Conservation (phyloP, 148 eudicot genomes). For the Nepenthes gracilis region DNA sequence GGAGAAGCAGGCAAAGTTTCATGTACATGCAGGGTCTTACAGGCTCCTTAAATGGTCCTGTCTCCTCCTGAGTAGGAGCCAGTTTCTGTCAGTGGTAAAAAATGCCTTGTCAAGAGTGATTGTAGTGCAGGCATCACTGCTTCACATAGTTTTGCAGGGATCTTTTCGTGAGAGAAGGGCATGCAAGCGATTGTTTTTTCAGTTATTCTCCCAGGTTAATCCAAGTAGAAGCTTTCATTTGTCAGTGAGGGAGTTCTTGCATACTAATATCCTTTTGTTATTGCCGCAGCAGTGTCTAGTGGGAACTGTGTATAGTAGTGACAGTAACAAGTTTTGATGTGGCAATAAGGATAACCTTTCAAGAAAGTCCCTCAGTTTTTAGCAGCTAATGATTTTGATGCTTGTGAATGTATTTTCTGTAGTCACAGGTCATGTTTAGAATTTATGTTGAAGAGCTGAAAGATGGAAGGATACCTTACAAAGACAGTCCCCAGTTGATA, state of each 20-base stretch:
- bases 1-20: constrained; percentile 73
- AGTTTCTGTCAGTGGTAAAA: constrained; percentile 67
- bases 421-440: constrained; percentile 53
- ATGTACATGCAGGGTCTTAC: constrained; percentile 57
- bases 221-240: neutral
- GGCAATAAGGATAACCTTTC: neutral
- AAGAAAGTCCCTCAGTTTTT: neutral
- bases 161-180: constrained; percentile 69
- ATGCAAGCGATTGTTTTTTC: constrained; percentile 45
- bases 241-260: neutral
- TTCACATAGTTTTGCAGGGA: constrained; percentile 55
- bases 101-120: constrained; percentile 71
- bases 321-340: neutral
- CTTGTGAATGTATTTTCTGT: constrained; percentile 10
- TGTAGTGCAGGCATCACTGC: constrained; percentile 57
- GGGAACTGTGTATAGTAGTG: neutral
- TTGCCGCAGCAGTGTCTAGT: neutral
- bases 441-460: constrained; percentile 59
- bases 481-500: constrained; percentile 63
- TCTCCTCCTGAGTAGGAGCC: constrained; percentile 56
- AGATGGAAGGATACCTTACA: constrained; percentile 52
- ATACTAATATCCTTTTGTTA: neutral
- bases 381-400: neutral
- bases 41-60: constrained; percentile 90
- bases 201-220: constrained; percentile 60